A percentile compares a stretch with the other conserved stretches of the same genome.
Conservation (phyloP, 2,329 filamentous ascomycete species). For the Aspergillus glaucus region DNA sequence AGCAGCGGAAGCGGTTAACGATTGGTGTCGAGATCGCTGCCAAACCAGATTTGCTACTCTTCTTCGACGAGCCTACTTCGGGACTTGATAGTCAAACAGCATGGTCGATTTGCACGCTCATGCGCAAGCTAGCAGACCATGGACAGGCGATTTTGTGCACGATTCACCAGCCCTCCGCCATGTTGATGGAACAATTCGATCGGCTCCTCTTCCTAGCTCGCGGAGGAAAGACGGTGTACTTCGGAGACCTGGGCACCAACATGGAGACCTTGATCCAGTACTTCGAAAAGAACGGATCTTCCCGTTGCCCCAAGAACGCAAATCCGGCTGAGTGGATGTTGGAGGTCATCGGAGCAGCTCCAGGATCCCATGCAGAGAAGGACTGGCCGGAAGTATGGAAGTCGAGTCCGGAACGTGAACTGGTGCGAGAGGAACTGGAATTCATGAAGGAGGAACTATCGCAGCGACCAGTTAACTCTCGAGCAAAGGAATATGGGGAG, state of each 20-base stretch:
- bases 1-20: constrained; percentile 67
- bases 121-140: constrained; percentile 80
- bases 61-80: constrained; percentile 89
- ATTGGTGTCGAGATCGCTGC: constrained; percentile 91
- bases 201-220: constrained; percentile 56
- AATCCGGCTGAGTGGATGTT: constrained; percentile 67
- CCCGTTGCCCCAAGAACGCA: constrained; percentile 52
- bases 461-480: constrained; percentile 21
- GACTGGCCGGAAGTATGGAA: constrained; percentile 60
- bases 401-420: constrained; percentile 48
- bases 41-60: constrained; percentile 78
- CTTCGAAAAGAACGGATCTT: constrained; percentile 58
- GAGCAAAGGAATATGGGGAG: constrained; percentile 59
- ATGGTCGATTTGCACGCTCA: constrained; percentile 77
- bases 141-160: constrained; percentile 92
- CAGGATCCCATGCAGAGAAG: constrained; percentile 53
- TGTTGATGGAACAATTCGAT: constrained; percentile 80
- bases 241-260: constrained; percentile 57
- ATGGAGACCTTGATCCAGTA: constrained; percentile 53
- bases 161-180: constrained; percentile 87
- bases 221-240: constrained; percentile 61
- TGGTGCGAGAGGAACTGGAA: constrained; percentile 43
- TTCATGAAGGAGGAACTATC: constrained; percentile 27
- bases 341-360: constrained; percentile 49
- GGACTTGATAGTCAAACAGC: constrained; percentile 87